A percentile compares a stretch with the other conserved stretches of the same genome.
phyloP scores from a whole-genome alignment of 2,329 filamentous ascomycete genomes.

The Grosmannia penicillata region DNA sequence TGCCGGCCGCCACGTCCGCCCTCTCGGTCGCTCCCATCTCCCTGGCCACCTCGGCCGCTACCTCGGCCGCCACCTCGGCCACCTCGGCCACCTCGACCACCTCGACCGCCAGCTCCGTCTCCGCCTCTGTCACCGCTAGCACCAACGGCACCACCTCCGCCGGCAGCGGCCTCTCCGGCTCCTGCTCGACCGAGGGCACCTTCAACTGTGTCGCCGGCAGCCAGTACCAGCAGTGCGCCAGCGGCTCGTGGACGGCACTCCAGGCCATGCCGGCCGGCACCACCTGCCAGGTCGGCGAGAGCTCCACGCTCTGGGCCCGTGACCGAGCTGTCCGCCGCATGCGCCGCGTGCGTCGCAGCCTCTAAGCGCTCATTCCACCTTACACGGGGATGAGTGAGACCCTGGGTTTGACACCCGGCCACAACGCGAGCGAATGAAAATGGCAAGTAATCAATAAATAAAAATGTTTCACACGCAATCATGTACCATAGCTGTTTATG shows the following conservation, averaged over 20 bases:
- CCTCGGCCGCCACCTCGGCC: conserved; percentile 4
- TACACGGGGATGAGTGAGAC: no score
- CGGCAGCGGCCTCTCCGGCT: conserved; percentile 20
- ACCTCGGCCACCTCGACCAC: conserved; percentile 2
- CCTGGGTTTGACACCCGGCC: no score
- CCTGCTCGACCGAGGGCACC: conserved; percentile 30
- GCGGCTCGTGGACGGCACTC: conserved; percentile 27
- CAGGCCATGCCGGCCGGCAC: conserved; percentile 30
- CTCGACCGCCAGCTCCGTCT: conserved; percentile 3
- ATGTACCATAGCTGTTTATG: no score
- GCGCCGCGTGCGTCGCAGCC: conserved; percentile 4
- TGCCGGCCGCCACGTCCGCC: background rate
- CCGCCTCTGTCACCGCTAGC: conserved; percentile 4
- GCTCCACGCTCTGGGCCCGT: conserved; percentile 12
- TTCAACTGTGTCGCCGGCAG: conserved; percentile 33
- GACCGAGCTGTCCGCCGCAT: background rate
- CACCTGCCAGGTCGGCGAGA: conserved; percentile 24
- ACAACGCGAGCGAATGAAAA: no score
- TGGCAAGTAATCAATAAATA: no score
- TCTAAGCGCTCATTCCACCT: no score
- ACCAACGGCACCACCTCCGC: conserved; percentile 12
- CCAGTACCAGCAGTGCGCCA: conserved; percentile 36
- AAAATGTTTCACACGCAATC: no score
- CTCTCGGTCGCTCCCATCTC: background rate
- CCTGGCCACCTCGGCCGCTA: background rate